Percentiles rank a stretch among this genome's conserved stretches.
phyloP scores from a whole-genome alignment of 148 eudicot genomes.

The Rhododendron ovatum region DNA sequence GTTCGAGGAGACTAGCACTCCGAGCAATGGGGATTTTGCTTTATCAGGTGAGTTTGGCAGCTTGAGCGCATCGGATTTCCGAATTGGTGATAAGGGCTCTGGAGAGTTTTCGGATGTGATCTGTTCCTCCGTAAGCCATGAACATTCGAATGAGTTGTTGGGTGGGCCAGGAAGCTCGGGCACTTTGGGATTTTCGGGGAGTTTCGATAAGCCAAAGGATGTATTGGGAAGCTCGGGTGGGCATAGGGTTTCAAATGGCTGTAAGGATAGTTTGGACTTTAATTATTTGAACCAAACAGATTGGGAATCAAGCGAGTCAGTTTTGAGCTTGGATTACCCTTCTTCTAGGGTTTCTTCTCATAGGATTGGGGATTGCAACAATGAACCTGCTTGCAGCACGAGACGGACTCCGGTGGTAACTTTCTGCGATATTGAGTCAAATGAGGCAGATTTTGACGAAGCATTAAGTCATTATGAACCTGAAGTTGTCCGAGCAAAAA shows the following conservation, averaged over 20 bases:
- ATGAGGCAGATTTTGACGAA: slow-evolving; percentile 35
- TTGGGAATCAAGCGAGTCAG: slow-evolving; percentile 76
- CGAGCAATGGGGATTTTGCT: slow-evolving; percentile 11
- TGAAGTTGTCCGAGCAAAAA: slow-evolving; percentile 38
- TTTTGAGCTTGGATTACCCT: slow-evolving; percentile 64
- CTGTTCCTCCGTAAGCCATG: slow-evolving; percentile 58
- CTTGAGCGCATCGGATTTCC: slow-evolving; percentile 29
- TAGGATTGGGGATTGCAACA: slow-evolving; percentile 57
- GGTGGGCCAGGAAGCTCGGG: slow-evolving; percentile 61
- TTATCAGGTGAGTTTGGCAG: slow-evolving; percentile 32
- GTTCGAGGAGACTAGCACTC: slow-evolving; percentile 22
- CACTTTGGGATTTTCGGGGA: slow-evolving; percentile 59
- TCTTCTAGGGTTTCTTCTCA: slow-evolving; percentile 75
- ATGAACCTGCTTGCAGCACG: slow-evolving; percentile 43
- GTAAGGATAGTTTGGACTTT: slow-evolving; percentile 40
- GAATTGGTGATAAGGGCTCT: slow-evolving; percentile 40
- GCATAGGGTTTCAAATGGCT: slow-evolving; percentile 46
- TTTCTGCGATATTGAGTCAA: slow-evolving; percentile 66
- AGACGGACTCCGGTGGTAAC: slow-evolving; percentile 50
- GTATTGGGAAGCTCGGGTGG: slow-evolving; percentile 46
- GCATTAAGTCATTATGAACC: slow-evolving; percentile 33
- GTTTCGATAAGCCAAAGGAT: slow-evolving; percentile 67
- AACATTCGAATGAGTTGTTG: slow-evolving; percentile 52
- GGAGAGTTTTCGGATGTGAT: slow-evolving; percentile 56
- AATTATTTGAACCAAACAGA: slow-evolving; percentile 52